Evolutionary conservation across 305 asterid genomes (phyloP), one percentile per base, ranked within the genome.

Genomic region (Rubia tinctorum): DNA sequence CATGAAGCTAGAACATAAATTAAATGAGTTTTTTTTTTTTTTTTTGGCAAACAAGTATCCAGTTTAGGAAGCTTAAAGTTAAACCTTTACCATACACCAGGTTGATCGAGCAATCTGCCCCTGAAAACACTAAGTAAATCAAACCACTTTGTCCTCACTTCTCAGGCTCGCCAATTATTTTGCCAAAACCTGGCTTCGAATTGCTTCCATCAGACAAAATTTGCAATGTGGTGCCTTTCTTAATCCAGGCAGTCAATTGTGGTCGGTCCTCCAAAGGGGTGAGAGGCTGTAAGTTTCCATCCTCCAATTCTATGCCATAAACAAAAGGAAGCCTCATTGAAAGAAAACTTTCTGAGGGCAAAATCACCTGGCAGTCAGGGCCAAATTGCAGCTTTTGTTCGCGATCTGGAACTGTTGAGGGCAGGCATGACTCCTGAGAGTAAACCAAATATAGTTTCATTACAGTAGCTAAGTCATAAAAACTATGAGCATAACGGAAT

Each of bases 271-370:
- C 93, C 71, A 86, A 89, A 79, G 96, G 96, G 79, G 78, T 84
- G 59, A 95, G 90, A 78, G 97, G 84, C 76, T 86, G 91, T 30
- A 83, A 70, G 79, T 80, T 88, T 77, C 97, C 97, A 87, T 86
- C 93, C 72, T 87, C 97, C 78, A 91, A 75, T 77, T 84, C 86
- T 49, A 90, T 89, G 63, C 97, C 97, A 77, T 92, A 92, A 69
- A 88, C 82, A 81, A 93, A 95, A 55, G 98, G 98, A 40, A 95
- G 99, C 81, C 91, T 87, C 58, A 92, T 82, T 70, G 97, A 92
- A 77, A 94, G 85, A 78, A 92, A 91, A 85, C 99, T 94, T 55
- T 78, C 99, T 34, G 98, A 95, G 64, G 98, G 98, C 77, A 95
- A 88, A 78, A 89, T 86, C 83, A 89, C 93, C 1, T 79, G 96